A percentile compares a stretch with the other conserved stretches of the same genome.
Conservation (phyloP, 78 protist species). For the Pelomyxa schiedti region DNA sequence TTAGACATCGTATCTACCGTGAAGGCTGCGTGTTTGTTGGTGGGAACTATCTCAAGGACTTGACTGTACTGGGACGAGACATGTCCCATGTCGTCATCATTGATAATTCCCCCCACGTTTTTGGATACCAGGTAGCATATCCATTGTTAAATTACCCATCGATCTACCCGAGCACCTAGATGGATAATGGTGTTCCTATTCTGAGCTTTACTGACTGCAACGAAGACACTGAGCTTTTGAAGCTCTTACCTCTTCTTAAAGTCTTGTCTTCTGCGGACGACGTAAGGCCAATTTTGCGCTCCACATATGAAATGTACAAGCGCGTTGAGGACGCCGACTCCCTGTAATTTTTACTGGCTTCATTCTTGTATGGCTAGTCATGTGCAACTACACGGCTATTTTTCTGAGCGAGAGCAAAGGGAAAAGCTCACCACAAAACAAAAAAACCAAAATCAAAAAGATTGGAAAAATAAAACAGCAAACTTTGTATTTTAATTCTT, state of each 20-base stretch:
- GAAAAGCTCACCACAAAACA: too few relatives aligned
- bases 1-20: constrained; percentile 65
- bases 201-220: constrained; percentile 54
- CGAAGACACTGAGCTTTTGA: constrained; percentile 45
- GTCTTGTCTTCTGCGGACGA: constrained; percentile 20
- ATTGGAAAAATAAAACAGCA: too few relatives aligned
- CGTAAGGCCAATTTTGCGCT: constrained; percentile 44
- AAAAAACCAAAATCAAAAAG: too few relatives aligned
- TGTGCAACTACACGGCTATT: too few relatives aligned
- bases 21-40: constrained; percentile 65
- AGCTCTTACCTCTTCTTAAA: constrained; percentile 48
- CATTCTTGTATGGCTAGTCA: too few relatives aligned
- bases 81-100: constrained; percentile 48
- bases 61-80: constrained; percentile 70
- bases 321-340: too few relatives aligned
- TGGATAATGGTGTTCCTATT: constrained; percentile 79
- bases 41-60: constrained; percentile 80
- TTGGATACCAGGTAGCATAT: constrained; percentile 59
- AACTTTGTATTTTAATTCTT: too few relatives aligned
- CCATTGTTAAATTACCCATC: background rate
- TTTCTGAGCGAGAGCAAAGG: too few relatives aligned
- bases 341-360: too few relatives aligned
- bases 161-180: background rate
- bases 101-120: constrained; percentile 87
- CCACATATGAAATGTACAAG: constrained; percentile 4